Conservation (phyloP, 2,329 filamentous ascomycete genomes). For the Chalaropsis ovoidea region DNA sequence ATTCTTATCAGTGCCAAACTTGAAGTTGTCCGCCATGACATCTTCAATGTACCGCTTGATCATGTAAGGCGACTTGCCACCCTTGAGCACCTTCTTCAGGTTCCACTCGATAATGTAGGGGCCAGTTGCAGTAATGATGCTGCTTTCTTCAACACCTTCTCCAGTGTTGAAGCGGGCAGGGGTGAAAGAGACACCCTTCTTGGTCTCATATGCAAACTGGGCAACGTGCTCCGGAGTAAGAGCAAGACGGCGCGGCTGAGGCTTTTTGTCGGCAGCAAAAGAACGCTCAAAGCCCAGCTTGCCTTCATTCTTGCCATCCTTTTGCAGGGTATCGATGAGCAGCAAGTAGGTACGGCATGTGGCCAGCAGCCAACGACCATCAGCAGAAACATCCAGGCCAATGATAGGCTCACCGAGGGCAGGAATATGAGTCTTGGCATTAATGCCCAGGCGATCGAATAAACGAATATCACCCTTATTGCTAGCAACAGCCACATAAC, state of each 20-base stretch:
- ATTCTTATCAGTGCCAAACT: slow-evolving; percentile 93
- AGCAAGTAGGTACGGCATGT: slow-evolving; percentile 92
- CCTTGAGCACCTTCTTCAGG: slow-evolving; percentile 75
- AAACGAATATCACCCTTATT: slow-evolving; percentile 97
- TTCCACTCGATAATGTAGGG: slow-evolving; percentile 97
- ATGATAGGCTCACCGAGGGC: slow-evolving; percentile 91
- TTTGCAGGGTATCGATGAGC: slow-evolving; percentile 83
- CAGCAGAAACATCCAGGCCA: slow-evolving; percentile 87
- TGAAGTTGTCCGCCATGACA: slow-evolving; percentile 97
- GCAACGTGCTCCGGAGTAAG: slow-evolving; percentile 87
- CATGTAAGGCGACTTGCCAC: slow-evolving; percentile 77
- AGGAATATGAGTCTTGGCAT: slow-evolving; percentile 93
- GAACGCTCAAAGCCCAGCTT: slow-evolving; percentile 95
- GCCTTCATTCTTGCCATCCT: slow-evolving; percentile 88
- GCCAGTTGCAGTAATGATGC: slow-evolving; percentile 91
- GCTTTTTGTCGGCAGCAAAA: slow-evolving; percentile 87
- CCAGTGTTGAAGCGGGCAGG: slow-evolving; percentile 90
- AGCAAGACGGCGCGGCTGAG: slow-evolving; percentile 79
- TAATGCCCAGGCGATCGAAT: slow-evolving; percentile 92
- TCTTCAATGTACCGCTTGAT: slow-evolving; percentile 95
- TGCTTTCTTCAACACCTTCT: slow-evolving; percentile 69
- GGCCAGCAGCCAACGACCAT: slow-evolving; percentile 89
- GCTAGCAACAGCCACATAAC: slow-evolving; percentile 90
- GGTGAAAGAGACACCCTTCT: slow-evolving; percentile 75
- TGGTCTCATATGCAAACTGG: slow-evolving; percentile 94